Evolutionary conservation across 352 stramenopile species (phyloP).

Genomic region (Pythium biforme): DNA sequence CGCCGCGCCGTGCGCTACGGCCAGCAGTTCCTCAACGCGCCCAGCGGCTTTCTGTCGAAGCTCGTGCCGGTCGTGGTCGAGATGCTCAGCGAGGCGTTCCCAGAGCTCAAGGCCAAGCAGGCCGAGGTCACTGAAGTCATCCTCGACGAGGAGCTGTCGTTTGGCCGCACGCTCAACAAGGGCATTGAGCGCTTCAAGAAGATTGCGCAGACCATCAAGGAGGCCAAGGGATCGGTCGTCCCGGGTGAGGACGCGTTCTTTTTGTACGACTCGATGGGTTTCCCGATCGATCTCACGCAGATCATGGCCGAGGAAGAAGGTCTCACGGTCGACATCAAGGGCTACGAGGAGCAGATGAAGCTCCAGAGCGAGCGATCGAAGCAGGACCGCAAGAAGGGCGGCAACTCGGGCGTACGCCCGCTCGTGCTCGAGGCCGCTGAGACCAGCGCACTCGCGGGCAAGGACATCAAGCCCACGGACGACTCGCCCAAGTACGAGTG

Average conservation of each 20-base stretch:
- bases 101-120: conserved; percentile 94
- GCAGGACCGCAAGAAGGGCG: conserved; percentile 88
- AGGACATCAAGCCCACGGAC: conserved; percentile 88
- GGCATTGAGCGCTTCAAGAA: conserved; percentile 90
- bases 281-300: conserved; percentile 98
- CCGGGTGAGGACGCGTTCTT: conserved; percentile 97
- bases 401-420: conserved; percentile 58
- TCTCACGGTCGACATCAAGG: conserved; percentile 92
- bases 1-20: conserved; percentile 97
- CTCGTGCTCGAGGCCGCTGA: conserved; percentile 95
- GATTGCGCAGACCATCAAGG: conserved; percentile 74
- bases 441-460: conserved; percentile 85
- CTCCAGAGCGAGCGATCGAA: conserved; percentile 83
- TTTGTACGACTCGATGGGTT: conserved; percentile 98
- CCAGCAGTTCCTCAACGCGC: conserved; percentile 95
- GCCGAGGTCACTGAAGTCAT: conserved; percentile 92
- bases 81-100: conserved; percentile 94
- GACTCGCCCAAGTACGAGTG: conserved; percentile 95
- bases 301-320: conserved; percentile 96
- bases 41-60: conserved; percentile 94
- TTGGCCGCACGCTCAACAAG: conserved; percentile 95
- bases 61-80: conserved; percentile 92
- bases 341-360: conserved; percentile 95
- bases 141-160: conserved; percentile 96
- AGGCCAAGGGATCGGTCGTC: conserved; percentile 74